Evolutionary conservation across 2,329 filamentous ascomycete genomes (phyloP).

Genomic region (Sporothrix variecibatus): DNA sequence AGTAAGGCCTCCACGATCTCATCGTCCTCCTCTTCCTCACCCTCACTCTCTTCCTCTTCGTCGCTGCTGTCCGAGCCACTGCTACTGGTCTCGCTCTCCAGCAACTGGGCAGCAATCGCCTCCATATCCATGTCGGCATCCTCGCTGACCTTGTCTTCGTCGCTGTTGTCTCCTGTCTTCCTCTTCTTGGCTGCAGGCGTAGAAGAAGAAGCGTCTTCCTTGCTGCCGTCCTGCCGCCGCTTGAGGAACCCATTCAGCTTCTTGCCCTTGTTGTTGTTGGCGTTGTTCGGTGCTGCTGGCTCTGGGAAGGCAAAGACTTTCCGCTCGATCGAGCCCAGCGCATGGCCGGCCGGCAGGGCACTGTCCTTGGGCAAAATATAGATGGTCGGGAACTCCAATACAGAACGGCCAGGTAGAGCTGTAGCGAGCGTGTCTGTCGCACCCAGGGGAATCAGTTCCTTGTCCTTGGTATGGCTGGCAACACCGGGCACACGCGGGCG

Average conservation of each 20-base stretch:
- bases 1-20: not conserved
- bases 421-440: slow-evolving; percentile 51
- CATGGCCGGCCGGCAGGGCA: slow-evolving; percentile 33
- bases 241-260: not conserved
- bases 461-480: slow-evolving; percentile 23
- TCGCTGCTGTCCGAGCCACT: slow-evolving; percentile 23
- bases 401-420: slow-evolving; percentile 55
- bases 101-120: not conserved
- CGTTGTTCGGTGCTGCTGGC: not conserved
- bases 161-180: not conserved
- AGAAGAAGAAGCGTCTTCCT: not conserved
- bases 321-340: slow-evolving; percentile 33
- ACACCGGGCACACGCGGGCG: slow-evolving; percentile 20
- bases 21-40: not conserved
- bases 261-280: not conserved
- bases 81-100: slow-evolving; percentile 31
- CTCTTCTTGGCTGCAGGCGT: slow-evolving; percentile 15
- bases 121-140: not conserved
- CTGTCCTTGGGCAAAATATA: slow-evolving; percentile 52
- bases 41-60: slow-evolving; percentile 10
- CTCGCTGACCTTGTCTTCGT: not conserved
- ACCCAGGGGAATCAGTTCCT: slow-evolving; percentile 56
- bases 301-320: not conserved
- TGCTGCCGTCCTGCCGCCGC: not conserved
- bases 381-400: slow-evolving; percentile 74